phyloP scores from a whole-genome alignment of 257 asterid species.

The Ehretia macrophylla region DNA sequence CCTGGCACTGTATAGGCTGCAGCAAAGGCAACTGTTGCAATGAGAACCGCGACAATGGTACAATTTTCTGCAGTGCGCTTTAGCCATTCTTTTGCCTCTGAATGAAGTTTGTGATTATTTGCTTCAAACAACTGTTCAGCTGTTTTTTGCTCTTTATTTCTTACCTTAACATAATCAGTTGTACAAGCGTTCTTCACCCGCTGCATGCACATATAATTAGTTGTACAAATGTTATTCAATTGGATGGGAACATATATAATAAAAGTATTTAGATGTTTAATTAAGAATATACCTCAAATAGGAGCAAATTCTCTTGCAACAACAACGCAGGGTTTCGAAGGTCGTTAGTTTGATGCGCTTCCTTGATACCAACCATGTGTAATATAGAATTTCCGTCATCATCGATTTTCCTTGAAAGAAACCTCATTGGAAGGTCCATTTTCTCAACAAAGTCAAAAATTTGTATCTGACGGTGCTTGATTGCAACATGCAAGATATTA shows the following conservation, averaged over 20 bases:
- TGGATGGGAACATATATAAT: not conserved
- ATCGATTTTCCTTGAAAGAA: constrained; percentile 9
- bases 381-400: constrained; percentile 13
- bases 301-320: constrained; percentile 16
- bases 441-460: constrained; percentile 9
- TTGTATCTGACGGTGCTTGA: constrained; percentile 8
- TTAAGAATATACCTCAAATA: constrained; percentile 10
- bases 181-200: not conserved
- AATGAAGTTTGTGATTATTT: constrained; percentile 1
- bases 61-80: constrained; percentile 17
- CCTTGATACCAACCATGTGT: constrained; percentile 19
- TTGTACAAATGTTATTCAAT: not conserved
- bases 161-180: not conserved
- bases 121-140: constrained; percentile 4
- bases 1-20: constrained; percentile 23
- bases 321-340: constrained; percentile 16
- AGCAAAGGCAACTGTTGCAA: constrained; percentile 23
- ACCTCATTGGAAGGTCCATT: constrained; percentile 11
- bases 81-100: constrained; percentile 18
- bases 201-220: constrained; percentile 1
- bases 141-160: constrained; percentile 1
- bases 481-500: not conserved
- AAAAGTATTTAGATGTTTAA: not conserved
- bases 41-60: constrained; percentile 17
- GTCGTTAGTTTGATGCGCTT: constrained; percentile 1